These are phyloP conservation scores for Collybia sordida DNA, from an alignment of 768 basidiomycete species.

Conservation along the genomic window DNA sequence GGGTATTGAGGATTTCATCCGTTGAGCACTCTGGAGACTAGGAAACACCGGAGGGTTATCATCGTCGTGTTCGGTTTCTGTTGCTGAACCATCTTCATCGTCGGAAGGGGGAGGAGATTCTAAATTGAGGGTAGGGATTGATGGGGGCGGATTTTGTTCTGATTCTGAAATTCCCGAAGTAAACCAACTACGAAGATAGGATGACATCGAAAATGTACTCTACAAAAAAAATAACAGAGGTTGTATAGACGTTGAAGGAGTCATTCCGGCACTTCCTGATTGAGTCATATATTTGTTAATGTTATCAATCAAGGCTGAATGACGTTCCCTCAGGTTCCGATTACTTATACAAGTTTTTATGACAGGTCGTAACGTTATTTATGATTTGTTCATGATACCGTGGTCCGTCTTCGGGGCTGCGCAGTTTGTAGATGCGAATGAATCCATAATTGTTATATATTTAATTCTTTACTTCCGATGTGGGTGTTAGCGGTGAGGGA, in stretches of 20 bases:
- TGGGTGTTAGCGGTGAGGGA: too few relatives aligned
- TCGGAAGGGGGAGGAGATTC: slow-evolving; percentile 40
- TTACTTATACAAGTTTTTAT: too few relatives aligned
- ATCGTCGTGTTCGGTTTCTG: slow-evolving; percentile 38
- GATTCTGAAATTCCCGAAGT: slow-evolving; percentile 31
- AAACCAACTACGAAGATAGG: slow-evolving; percentile 64
- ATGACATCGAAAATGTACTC: slow-evolving; percentile 40
- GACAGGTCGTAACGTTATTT: too few relatives aligned
- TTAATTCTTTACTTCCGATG: too few relatives aligned
- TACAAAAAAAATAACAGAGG: background rate
- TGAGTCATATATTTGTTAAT: too few relatives aligned
- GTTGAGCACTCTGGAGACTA: slow-evolving; percentile 68
- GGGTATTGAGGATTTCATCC: slow-evolving; percentile 37
- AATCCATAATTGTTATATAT: too few relatives aligned
- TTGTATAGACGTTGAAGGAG: background rate
- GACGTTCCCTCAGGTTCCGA: too few relatives aligned
- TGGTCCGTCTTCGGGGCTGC: too few relatives aligned
- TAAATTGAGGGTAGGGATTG: slow-evolving; percentile 32
- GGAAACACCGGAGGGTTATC: slow-evolving; percentile 77
- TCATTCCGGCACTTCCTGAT: too few relatives aligned
- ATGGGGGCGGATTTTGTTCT: slow-evolving; percentile 15
- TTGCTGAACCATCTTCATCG: slow-evolving; percentile 35
- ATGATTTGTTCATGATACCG: too few relatives aligned
- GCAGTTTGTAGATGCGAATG: too few relatives aligned
- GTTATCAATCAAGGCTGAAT: too few relatives aligned